Conservation (phyloP, 805 yeast species). For the Wickerhamomyces rabaulensis region DNA sequence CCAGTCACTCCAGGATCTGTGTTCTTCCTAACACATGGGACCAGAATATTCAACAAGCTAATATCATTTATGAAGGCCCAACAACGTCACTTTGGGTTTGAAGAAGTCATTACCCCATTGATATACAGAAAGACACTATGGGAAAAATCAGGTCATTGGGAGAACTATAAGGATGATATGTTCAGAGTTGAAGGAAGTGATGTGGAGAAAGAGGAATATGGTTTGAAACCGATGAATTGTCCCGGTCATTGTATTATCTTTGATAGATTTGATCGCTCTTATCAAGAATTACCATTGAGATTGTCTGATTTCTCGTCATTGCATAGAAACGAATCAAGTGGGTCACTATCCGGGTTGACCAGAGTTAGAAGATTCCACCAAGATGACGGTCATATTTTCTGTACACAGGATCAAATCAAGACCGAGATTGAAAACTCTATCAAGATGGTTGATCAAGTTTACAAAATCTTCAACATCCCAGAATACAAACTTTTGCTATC, state of each 20-base stretch:
- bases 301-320: constrained; percentile 85
- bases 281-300: constrained; percentile 82
- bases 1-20: constrained; percentile 85
- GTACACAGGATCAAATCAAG: constrained; percentile 71
- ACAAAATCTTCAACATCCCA: constrained; percentile 45
- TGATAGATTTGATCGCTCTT: constrained; percentile 68
- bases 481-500: constrained; percentile 63
- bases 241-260: constrained; percentile 92
- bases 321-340: constrained; percentile 93
- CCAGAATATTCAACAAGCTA: constrained; percentile 76
- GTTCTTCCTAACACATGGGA: constrained; percentile 90
- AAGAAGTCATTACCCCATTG: constrained; percentile 90
- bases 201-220: constrained; percentile 47
- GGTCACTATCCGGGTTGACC: constrained; percentile 88
- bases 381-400: constrained; percentile 97
- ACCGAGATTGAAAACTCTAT: constrained; percentile 70
- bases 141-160: constrained; percentile 96
- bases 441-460: constrained; percentile 68
- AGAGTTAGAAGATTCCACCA: constrained; percentile 94
- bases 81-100: constrained; percentile 74
- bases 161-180: constrained; percentile 91
- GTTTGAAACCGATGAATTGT: constrained; percentile 93
- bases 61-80: constrained; percentile 81
- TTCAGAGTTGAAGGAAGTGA: constrained; percentile 68
- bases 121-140: constrained; percentile 79